Evolutionary conservation across 192 early-diverging fungal genomes (phyloP).

Genomic region (Anaeromyces robustus): DNA sequence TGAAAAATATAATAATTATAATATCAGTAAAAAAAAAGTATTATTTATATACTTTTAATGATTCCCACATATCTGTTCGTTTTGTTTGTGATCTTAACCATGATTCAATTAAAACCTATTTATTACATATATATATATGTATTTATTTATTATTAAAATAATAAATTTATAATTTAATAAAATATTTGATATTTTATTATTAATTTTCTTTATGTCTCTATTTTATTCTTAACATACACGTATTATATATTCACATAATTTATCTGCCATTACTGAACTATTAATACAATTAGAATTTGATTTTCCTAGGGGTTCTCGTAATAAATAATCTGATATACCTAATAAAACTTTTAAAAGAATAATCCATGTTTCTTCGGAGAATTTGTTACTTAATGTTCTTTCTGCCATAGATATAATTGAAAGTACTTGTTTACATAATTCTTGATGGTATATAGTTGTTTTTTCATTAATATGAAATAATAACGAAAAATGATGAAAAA

Average conservation of each 20-base stretch:
- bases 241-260: slow-evolving; percentile 55
- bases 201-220: background rate
- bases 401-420: slow-evolving; percentile 42
- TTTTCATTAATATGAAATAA: slow-evolving; percentile 30
- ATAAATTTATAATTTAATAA: too few species aligned
- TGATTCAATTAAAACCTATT: slow-evolving; percentile 51
- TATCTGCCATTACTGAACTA: slow-evolving; percentile 47
- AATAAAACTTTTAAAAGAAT: slow-evolving; percentile 64
- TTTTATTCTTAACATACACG: too few species aligned
- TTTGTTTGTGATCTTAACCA: slow-evolving; percentile 56
- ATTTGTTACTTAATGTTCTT: slow-evolving; percentile 31
- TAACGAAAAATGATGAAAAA: slow-evolving; percentile 63
- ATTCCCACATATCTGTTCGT: slow-evolving; percentile 63
- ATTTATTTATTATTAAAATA: too few species aligned
- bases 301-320: slow-evolving; percentile 30
- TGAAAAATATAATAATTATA: slow-evolving; percentile 14
- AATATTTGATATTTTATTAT: too few species aligned
- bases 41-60: slow-evolving; percentile 29
- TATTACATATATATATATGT: background rate
- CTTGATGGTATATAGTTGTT: slow-evolving; percentile 29
- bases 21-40: too few species aligned
- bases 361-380: slow-evolving; percentile 63
- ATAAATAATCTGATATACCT: slow-evolving; percentile 55
- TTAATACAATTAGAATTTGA: background rate
- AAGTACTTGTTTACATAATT: slow-evolving; percentile 57